A percentile compares a stretch with the other conserved stretches of the same genome.
Conservation (phyloP, 2,329 filamentous ascomycete genomes). For the Colletotrichum spinosum region DNA sequence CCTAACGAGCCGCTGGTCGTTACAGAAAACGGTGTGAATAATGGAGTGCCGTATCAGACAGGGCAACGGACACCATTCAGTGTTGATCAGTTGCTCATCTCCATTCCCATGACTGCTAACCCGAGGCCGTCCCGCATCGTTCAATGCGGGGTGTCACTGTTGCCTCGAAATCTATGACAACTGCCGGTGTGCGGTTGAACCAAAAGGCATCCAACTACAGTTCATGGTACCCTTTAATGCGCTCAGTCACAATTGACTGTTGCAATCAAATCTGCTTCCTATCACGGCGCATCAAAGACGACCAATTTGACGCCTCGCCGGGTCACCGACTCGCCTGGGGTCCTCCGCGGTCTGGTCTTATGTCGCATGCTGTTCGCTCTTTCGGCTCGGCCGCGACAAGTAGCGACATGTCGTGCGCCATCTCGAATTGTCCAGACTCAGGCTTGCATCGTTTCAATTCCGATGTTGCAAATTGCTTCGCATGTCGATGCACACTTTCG, state of each 20-base stretch:
- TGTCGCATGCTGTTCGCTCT: slow-evolving; percentile 5
- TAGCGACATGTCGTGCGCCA: slow-evolving; percentile 6
- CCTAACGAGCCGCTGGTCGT: slow-evolving; percentile 5
- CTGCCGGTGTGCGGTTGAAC: slow-evolving; percentile 10
- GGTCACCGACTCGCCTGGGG: not conserved
- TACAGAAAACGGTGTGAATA: slow-evolving; percentile 13
- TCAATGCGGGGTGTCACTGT: slow-evolving; percentile 16
- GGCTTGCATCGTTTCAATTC: not conserved
- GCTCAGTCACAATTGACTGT: not conserved
- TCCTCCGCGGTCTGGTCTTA: slow-evolving; percentile 1
- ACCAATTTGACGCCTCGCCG: slow-evolving; percentile 9
- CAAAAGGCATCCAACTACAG: slow-evolving; percentile 3
- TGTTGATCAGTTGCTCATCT: slow-evolving; percentile 18
- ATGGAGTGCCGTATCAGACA: slow-evolving; percentile 6
- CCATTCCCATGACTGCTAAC: not conserved
- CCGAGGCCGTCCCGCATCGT: not conserved
- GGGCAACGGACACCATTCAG: slow-evolving; percentile 5
- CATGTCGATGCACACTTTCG: slow-evolving; percentile 12
- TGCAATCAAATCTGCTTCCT: not conserved
- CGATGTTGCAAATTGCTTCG: not conserved
- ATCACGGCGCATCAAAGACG: not conserved
- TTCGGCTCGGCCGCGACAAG: not conserved
- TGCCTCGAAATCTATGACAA: slow-evolving; percentile 9
- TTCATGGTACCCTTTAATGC: not conserved
- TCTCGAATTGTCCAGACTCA: not conserved